Conservation (phyloP, 257 asterid species). For the Salvia rosmarinus region DNA sequence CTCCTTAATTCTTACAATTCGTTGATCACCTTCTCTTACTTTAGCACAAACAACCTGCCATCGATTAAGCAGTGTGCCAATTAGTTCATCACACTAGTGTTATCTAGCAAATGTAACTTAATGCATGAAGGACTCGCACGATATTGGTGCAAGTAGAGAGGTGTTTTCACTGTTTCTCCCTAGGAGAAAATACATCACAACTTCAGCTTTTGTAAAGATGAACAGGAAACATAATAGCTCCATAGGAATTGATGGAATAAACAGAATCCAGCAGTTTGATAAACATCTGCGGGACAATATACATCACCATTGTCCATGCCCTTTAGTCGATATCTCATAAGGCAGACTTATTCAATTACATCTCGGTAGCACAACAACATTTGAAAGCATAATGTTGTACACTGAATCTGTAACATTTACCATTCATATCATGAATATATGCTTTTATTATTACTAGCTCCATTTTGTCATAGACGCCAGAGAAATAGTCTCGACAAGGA, state of each 20-base stretch:
- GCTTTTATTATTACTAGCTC: neutral
- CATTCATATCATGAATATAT: neutral
- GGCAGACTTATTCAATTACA: neutral
- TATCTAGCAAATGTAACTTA: conserved; percentile 12
- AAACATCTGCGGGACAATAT: no score
- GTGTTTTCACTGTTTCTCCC: neutral
- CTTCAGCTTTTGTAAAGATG: neutral
- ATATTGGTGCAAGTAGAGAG: neutral
- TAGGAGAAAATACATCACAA: neutral
- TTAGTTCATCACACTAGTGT: conserved; percentile 14
- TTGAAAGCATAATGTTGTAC: neutral
- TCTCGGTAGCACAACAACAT: neutral
- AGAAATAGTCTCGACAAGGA: neutral
- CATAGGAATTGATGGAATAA: neutral
- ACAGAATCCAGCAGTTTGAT: neutral
- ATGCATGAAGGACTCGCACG: neutral
- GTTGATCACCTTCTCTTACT: conserved; percentile 94
- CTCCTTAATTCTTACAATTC: conserved; percentile 87
- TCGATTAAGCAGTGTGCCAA: conserved; percentile 28
- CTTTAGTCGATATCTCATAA: neutral
- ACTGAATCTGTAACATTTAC: neutral
- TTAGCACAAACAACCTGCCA: conserved; percentile 88
- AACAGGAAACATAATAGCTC: neutral
- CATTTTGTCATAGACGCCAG: neutral
- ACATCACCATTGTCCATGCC: no score